Evolutionary conservation across 768 basidiomycete species (phyloP), one percentile per base, ranked within the genome.

Genomic region (Rhizopogon sp.): DNA sequence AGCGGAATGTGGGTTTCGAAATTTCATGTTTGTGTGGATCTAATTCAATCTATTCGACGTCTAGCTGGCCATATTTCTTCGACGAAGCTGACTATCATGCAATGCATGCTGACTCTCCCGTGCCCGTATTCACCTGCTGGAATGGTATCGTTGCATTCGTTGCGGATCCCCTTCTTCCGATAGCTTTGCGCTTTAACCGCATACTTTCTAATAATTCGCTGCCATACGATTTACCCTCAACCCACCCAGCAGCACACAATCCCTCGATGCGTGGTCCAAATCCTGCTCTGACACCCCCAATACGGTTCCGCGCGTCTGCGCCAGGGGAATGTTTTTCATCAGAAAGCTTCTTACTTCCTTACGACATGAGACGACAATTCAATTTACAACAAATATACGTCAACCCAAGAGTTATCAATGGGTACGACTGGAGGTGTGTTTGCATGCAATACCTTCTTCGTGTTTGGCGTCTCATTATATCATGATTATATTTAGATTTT

Each of bases 101-200:
- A 6, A 68, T 77, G 60, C 62, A 68, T 40, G 55, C 51, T 10
- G 76, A 72, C 37, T 68, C 71, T 17, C 74, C 77, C 17, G 76
- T 70, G 3, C 75, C 77, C 11, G 76, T 76, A 4, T 74, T 76
- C 54, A 57, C 74, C 0, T 78, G 76, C 62, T 78, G 76, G 76
- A 78, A 78, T 46, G 77, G 77, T 22, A 74, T 77, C 58, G 68
- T 70, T 43, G 71, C 69, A 2, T 72, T 78, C 61, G 43, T 57
- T 16, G 70, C 76, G 0, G 76, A 78, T 49, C 74, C 76, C 3
- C 45, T 78, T 37, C 66, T 76, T 20, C 76, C 76, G 11, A 53
- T 73, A 37, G 55, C 67, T 50, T 64, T 76, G 7, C 76, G 76
- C 44, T 60, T 64, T 3, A 74, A 74, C 43, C 59, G 53, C 14